Percentiles rank a stretch among this genome's conserved stretches.
These are phyloP conservation scores for Rhizopus sp. DNA, from an alignment of 371 early-diverging fungal species.

Conservation along the genomic window DNA sequence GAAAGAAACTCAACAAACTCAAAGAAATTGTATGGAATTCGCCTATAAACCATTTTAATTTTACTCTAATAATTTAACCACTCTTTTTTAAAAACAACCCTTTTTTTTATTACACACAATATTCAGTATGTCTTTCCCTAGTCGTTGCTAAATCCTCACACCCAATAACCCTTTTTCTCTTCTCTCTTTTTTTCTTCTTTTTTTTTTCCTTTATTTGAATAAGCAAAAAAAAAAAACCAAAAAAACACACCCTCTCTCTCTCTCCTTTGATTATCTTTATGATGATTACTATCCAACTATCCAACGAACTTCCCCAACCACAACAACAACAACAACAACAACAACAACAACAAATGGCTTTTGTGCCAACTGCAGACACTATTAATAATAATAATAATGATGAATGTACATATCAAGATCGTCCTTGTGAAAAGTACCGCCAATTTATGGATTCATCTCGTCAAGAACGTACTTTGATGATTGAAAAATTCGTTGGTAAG, in stretches of 20 bases:
- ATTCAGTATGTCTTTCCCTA: not conserved
- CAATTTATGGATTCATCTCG: constrained; percentile 33
- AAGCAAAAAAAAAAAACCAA: not conserved
- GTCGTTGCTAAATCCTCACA: not conserved
- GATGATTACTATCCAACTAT: constrained; percentile 3
- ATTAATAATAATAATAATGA: not conserved
- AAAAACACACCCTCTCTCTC: not conserved
- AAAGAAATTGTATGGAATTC: not conserved
- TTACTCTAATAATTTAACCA: not conserved
- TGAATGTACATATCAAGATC: constrained; percentile 14
- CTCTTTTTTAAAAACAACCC: not conserved
- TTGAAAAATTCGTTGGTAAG: constrained; percentile 42
- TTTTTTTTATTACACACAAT: not conserved
- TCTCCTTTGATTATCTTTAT: not conserved
- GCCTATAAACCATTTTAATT: not conserved
- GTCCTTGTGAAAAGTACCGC: constrained; percentile 30
- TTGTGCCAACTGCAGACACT: not conserved
- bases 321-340: too few species aligned
- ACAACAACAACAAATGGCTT: not conserved
- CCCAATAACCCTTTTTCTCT: not conserved
- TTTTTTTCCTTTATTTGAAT: not conserved
- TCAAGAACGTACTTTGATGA: constrained; percentile 39
- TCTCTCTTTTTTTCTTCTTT: not conserved
- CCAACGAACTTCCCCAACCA: not conserved
- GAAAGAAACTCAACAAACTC: constrained; percentile 3